Conservation (phyloP, 208 protist genomes). For the Wallacemonas sp. region DNA sequence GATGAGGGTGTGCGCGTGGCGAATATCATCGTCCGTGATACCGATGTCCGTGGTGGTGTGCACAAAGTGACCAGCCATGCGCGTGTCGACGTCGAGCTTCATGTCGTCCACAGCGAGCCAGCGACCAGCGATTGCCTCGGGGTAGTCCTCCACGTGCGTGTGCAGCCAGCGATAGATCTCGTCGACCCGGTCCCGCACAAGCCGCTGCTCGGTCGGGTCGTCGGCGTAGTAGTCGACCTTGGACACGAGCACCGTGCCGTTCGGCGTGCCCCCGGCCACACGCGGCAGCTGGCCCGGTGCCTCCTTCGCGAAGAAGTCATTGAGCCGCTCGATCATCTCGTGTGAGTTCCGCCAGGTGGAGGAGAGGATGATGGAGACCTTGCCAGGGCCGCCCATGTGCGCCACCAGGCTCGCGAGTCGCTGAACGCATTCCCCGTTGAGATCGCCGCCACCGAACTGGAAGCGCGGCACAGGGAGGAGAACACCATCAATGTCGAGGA, state of each 20-base stretch:
- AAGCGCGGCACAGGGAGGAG: conserved; percentile 80
- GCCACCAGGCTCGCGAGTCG: conserved; percentile 47
- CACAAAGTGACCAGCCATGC: conserved; percentile 80
- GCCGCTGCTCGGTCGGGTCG: conserved; percentile 71
- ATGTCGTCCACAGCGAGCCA: conserved; percentile 91
- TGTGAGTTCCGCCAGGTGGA: conserved; percentile 84
- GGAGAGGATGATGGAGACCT: conserved; percentile 81
- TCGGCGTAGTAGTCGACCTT: conserved; percentile 81
- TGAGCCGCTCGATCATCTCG: conserved; percentile 64
- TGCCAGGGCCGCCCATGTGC: conserved; percentile 40
- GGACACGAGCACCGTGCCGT: conserved; percentile 67
- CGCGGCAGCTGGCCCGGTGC: conserved; percentile 39
- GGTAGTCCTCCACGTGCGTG: conserved; percentile 65
- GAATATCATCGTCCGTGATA: conserved; percentile 60
- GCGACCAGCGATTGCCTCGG: conserved; percentile 74
- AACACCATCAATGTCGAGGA: conserved; percentile 87
- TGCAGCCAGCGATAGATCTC: conserved; percentile 80
- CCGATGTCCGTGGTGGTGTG: conserved; percentile 75
- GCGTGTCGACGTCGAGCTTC: conserved; percentile 80
- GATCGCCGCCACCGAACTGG: conserved; percentile 82
- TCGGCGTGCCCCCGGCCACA: conserved; percentile 61
- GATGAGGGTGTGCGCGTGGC: conserved; percentile 34
- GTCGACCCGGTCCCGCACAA: conserved; percentile 84
- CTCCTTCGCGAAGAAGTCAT: conserved; percentile 51
- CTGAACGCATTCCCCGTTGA: conserved; percentile 51